Evolutionary conservation across 371 early-diverging fungal species (phyloP).

Genomic region (Syncephalis plumigaleata): DNA sequence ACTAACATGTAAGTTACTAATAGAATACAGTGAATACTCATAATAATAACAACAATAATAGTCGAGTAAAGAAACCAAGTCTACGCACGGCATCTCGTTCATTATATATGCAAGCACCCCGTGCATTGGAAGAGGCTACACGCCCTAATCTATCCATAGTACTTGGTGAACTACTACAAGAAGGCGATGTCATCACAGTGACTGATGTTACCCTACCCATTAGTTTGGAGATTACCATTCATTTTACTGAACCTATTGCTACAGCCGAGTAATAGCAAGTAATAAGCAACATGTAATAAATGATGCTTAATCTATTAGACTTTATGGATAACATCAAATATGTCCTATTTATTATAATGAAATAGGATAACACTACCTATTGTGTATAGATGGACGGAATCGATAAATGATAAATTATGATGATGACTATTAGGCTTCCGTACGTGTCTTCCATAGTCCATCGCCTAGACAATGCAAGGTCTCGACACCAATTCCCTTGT

Average conservation of each 20-base stretch:
- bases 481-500: conserved; percentile 87
- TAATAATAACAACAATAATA: conserved; percentile 4
- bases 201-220: conserved; percentile 56
- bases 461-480: conserved; percentile 78
- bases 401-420: too few species aligned
- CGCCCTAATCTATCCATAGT: conserved; percentile 47
- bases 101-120: conserved; percentile 71
- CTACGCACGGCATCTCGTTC: conserved; percentile 33
- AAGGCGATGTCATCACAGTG: conserved; percentile 43
- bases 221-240: not conserved
- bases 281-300: too few species aligned
- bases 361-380: too few species aligned
- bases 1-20: conserved; percentile 37
- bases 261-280: too few species aligned
- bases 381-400: too few species aligned
- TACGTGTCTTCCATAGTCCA: conserved; percentile 55
- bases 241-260: too few species aligned
- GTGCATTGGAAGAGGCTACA: conserved; percentile 40
- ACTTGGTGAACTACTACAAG: conserved; percentile 39
- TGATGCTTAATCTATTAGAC: too few species aligned
- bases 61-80: conserved; percentile 65
- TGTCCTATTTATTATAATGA: too few species aligned
- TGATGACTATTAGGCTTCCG: not conserved
- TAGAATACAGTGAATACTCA: not conserved
- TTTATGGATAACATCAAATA: too few species aligned